Evolutionary conservation across 129 eudicot species (phyloP), one percentile per base, ranked within the genome.

Genomic region (Scalesia atractyloides): DNA sequence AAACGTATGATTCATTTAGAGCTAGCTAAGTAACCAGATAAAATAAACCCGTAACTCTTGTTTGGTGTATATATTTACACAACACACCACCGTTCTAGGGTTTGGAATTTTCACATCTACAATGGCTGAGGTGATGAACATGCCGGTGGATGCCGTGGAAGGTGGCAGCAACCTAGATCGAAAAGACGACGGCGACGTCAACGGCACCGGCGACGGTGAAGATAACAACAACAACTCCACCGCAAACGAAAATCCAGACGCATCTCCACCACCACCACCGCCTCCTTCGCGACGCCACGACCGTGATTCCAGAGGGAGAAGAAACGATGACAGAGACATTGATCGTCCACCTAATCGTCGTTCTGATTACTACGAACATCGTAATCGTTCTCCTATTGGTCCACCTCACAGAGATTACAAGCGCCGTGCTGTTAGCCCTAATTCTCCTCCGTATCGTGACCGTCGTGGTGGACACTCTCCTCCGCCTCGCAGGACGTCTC

Each of bases 391-490:
- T 30, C 96, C 95, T 1, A 81, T 78, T 58, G 84, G 80, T 4
- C 88, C 88, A 8, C 88, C 87, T 6, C 84, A 86, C 50, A 70
- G 92, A 9, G 93, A 90, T 48, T 87, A 78, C 51, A 89, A 94
- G 85, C 81, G 96, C 1, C 81, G 96, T 50, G 81, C 78, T 60
- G 81, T 66, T 43, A 89, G 96, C 78, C 90, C 89, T 54, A 87
- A 85, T 41, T 93, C 97, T 14, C 93, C 89, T 11, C 89, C 88
- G 10, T 88, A 86, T 41, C 96, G 97, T 13, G 97, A 89, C 66
- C 2, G 96, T 10, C 91, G 90, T 11, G 84, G 88, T 12, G 83
- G 82, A 13, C 81, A 81, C 51, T 87, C 87, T 10, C 84, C 90
- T 10, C 92, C 90, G 7, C 83, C 74, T 15, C 77, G 97, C 17